Conservation (phyloP, 1,139 yeast genomes). For the Blastobotrys elegans region DNA sequence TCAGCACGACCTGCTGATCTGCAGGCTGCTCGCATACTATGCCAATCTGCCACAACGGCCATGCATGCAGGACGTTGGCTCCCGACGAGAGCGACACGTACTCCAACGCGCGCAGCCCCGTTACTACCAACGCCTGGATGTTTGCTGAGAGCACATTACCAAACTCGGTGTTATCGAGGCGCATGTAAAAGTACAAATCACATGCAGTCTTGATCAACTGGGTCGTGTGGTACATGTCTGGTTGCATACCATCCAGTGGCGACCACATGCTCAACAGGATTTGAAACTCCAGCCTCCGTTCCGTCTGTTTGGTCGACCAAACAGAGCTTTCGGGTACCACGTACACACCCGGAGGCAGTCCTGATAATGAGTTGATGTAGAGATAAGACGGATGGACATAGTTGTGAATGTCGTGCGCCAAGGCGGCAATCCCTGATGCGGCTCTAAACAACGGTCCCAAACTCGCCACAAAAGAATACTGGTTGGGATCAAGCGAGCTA, state of each 20-base stretch:
- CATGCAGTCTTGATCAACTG: conserved; percentile 17
- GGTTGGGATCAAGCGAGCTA: conserved; percentile 7
- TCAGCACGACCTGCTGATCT: conserved; percentile 16
- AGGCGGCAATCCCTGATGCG: conserved; percentile 14
- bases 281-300: conserved; percentile 16
- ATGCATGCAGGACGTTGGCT: conserved; percentile 14
- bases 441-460: conserved; percentile 16
- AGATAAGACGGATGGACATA: conserved; percentile 2
- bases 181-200: conserved; percentile 17
- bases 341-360: conserved; percentile 2
- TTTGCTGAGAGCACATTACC: conserved; percentile 14
- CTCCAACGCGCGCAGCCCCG: conserved; percentile 15
- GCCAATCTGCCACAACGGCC: conserved; percentile 26
- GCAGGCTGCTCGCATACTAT: conserved; percentile 17
- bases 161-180: conserved; percentile 20
- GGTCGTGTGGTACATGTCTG: conserved; percentile 17
- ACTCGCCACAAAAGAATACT: conserved; percentile 11
- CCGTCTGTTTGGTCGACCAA: conserved; percentile 16
- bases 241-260: conserved; percentile 14
- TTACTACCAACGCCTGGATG: conserved; percentile 12
- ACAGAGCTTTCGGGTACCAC: conserved; percentile 12
- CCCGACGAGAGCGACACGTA: conserved; percentile 15
- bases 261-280: conserved; percentile 16
- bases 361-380: background rate
- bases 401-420: conserved; percentile 15